Evolutionary conservation across 1,139 yeast species (phyloP), one percentile per base, ranked within the genome.

Genomic region (Pichia sp.): DNA sequence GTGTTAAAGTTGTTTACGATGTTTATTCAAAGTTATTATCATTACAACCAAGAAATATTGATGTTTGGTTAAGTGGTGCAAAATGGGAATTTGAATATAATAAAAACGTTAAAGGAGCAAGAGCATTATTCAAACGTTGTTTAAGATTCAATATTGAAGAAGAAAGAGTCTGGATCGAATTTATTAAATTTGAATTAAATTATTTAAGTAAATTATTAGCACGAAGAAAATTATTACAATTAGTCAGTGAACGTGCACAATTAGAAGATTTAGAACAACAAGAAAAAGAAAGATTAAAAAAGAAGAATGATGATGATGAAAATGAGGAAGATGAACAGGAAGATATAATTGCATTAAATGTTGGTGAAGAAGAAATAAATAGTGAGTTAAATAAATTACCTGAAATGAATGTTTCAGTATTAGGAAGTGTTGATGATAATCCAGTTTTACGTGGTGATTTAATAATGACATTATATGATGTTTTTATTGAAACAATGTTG

Each of bases 61-160:
- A 82, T 56, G 86, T 94, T 12, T 94, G 98, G 98, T 77, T 92
- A 43, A 78, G 89, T 58, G 97, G 97, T 25, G 97, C 97, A 40
- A 87, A 87, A 61, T 89, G 87, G 64, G 97, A 94, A 66, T 82
- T 87, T 57, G 96, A 92, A 57, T 76, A 75, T 36, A 89, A 92
- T 64, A 86, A 92, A 41, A 86, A 89, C 57, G 89, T 95, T 44
- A 80, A 84, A 59, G 94, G 95, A 37, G 94, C 97, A 20, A 76
- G 99, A 65, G 76, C 78, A 11, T 73, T 92, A 39, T 81, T 90
- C 66, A 97, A 90, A 63, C 76, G 87, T 54, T 95, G 84, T 31
- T 70, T 94, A 39, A 74, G 96, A 61, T 83, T 94, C 61, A 90
- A 92, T 60, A 76, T 84, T 6, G 92, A 87, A 42, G 76, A 83